Conservation (phyloP, 192 early-diverging fungal species). For the Chytriomyces hyalinus region DNA sequence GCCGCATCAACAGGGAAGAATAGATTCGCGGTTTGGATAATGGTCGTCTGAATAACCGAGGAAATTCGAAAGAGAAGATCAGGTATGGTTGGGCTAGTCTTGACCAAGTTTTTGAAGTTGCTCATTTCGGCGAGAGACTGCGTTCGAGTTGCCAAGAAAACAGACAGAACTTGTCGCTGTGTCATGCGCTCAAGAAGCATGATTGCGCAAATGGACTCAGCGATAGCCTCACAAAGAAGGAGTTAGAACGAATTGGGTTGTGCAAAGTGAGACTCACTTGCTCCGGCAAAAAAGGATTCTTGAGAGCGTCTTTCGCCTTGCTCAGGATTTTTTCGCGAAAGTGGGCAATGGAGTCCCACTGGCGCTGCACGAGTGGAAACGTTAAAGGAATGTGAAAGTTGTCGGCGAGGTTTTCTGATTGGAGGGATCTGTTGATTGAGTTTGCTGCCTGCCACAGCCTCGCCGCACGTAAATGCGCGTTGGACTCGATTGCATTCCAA, state of each 20-base stretch:
- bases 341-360: constrained; percentile 82
- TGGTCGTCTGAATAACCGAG: constrained; percentile 32
- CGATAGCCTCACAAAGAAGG: constrained; percentile 50
- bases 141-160: constrained; percentile 61
- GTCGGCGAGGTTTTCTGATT: constrained; percentile 46
- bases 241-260: constrained; percentile 18
- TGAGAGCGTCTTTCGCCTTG: constrained; percentile 60
- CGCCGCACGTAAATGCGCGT: constrained; percentile 72
- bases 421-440: constrained; percentile 68
- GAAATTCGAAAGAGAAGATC: constrained; percentile 34
- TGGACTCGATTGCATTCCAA: constrained; percentile 77
- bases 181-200: constrained; percentile 71
- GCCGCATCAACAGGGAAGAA: constrained; percentile 22
- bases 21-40: constrained; percentile 17
- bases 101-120: not conserved
- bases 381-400: constrained; percentile 45
- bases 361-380: constrained; percentile 82
- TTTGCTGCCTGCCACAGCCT: constrained; percentile 74
- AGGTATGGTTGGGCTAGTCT: not conserved
- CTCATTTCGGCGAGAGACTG: not conserved
- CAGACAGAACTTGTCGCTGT: constrained; percentile 57
- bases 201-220: constrained; percentile 67
- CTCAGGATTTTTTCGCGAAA: constrained; percentile 79
- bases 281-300: constrained; percentile 44
- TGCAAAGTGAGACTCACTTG: constrained; percentile 47